phyloP scores from a whole-genome alignment of 1,139 yeast genomes.

The Blastobotrys arbuscula region DNA sequence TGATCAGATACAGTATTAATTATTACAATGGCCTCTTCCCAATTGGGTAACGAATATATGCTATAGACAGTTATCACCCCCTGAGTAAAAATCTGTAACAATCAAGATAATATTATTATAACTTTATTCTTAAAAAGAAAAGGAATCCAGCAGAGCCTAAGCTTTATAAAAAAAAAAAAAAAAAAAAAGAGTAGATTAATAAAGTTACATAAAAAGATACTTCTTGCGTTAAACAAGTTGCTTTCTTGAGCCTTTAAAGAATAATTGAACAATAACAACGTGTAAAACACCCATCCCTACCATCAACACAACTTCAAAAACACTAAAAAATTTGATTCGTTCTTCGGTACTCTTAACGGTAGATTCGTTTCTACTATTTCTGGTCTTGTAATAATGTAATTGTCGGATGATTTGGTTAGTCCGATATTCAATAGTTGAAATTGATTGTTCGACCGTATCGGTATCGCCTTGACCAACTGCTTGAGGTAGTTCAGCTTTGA shows the following conservation, averaged over 20 bases:
- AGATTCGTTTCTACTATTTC: slow-evolving; percentile 86
- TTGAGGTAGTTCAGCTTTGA: slow-evolving; percentile 60
- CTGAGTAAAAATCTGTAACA: no score
- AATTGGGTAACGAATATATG: no score
- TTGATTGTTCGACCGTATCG: slow-evolving; percentile 39
- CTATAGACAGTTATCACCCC: no score
- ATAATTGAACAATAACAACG: slow-evolving; percentile 75
- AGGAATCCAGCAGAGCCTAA: no score
- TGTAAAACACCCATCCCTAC: slow-evolving; percentile 83
- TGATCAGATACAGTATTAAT: no score
- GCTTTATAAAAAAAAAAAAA: not conserved
- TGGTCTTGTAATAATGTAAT: slow-evolving; percentile 80
- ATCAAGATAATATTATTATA: no score
- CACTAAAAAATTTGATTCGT: slow-evolving; percentile 80
- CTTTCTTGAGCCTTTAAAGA: slow-evolving; percentile 78
- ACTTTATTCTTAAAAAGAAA: no score
- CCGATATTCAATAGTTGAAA: slow-evolving; percentile 61
- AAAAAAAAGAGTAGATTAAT: not conserved
- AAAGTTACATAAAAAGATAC: not conserved
- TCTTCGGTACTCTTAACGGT: slow-evolving; percentile 84
- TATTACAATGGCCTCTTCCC: no score
- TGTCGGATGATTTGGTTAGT: slow-evolving; percentile 59
- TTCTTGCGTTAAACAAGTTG: slow-evolving; percentile 51
- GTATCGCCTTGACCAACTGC: slow-evolving; percentile 54
- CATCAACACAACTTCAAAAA: slow-evolving; percentile 75